Evolutionary conservation across 306 rosid species (phyloP), one percentile per base, ranked within the genome.

Genomic region (Casuarina equisetifolia): DNA sequence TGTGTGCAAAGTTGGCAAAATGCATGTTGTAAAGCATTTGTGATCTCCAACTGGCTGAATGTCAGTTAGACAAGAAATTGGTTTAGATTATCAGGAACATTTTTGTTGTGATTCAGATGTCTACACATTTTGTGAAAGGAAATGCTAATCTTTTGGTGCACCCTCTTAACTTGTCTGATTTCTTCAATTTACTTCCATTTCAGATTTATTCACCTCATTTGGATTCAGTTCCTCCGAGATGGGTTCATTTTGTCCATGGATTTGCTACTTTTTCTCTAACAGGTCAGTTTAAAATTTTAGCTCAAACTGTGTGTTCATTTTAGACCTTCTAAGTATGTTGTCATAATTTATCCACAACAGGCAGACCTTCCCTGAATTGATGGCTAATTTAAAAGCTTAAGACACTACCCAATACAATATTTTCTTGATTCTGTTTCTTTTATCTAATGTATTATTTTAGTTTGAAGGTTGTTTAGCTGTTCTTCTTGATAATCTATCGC

Each of bases 141-240:
- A 69, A 64, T 50, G 40, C 13, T 59, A 2, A n/a, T 75, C 25
- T 48, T 12, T 15, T 32, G 59, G 12, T 9, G 46, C 49, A 35
- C 48, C n/a, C 19, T 64, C n/a, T n/a, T 36, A 11, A 17, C 48
- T 17, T 66, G 32, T 66, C 50, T 66, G 36, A 40, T 17, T 55
- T 15, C 17, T 49, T 50, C 35, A 49, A 52, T 80, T 64, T 50
- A n/a, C 80, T 49, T 55, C 11, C 76, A 25, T 58, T 88, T 61
- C 88, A 96, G 98, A 86, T 92, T 44, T 91, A 90, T 88, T 91
- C 99, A 74, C 98, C 96, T 78, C 88, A 69, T 11, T 76, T 92
- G 87, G 98, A 92, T 87, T 54, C 96, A 5, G 82, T 97, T 90
- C 98, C 98, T 68, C 99, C 99, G 43, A 90, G 97, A 89, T 96